Conservation (phyloP, 2,329 filamentous ascomycete species). For the Hirsutella minnesotensis region DNA sequence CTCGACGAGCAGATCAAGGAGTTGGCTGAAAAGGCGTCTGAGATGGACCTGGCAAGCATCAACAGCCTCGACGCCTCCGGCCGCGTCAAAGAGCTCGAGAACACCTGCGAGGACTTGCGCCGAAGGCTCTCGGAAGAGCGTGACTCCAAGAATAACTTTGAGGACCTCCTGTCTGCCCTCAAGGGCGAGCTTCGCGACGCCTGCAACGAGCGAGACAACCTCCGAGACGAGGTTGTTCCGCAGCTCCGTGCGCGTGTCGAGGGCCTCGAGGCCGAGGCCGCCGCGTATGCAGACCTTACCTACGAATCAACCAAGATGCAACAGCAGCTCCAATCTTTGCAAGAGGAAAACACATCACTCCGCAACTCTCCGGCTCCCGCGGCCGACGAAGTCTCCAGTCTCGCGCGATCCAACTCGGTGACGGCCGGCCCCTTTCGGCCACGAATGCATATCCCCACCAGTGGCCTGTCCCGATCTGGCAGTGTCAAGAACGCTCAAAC, state of each 20-base stretch:
- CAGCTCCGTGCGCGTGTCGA: slow-evolving; percentile 65
- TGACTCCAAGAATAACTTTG: slow-evolving; percentile 82
- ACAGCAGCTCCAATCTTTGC: slow-evolving; percentile 67
- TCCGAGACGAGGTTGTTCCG: slow-evolving; percentile 79
- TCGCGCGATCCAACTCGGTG: slow-evolving; percentile 57
- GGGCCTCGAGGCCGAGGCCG: slow-evolving; percentile 62
- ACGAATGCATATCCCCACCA: slow-evolving; percentile 22
- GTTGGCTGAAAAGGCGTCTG: slow-evolving; percentile 66
- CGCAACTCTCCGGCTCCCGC: slow-evolving; percentile 20
- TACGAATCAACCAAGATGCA: slow-evolving; percentile 80
- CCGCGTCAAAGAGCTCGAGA: slow-evolving; percentile 67
- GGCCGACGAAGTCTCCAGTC: slow-evolving; percentile 9
- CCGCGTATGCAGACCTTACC: slow-evolving; percentile 58
- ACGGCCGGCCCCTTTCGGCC: slow-evolving; percentile 38
- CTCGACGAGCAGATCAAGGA: slow-evolving; percentile 77
- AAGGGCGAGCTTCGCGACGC: slow-evolving; percentile 71
- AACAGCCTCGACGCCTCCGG: slow-evolving; percentile 43
- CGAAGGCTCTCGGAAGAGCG: slow-evolving; percentile 76
- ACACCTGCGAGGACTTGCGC: slow-evolving; percentile 68
- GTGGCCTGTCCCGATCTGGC: slow-evolving; percentile 47
- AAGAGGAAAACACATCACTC: slow-evolving; percentile 52
- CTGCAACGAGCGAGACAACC: slow-evolving; percentile 80
- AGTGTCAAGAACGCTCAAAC: slow-evolving; percentile 36
- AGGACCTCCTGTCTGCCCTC: slow-evolving; percentile 78
- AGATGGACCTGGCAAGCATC: slow-evolving; percentile 42